phyloP scores from a whole-genome alignment of 257 asterid genomes.

The Solanum paucissectum region DNA sequence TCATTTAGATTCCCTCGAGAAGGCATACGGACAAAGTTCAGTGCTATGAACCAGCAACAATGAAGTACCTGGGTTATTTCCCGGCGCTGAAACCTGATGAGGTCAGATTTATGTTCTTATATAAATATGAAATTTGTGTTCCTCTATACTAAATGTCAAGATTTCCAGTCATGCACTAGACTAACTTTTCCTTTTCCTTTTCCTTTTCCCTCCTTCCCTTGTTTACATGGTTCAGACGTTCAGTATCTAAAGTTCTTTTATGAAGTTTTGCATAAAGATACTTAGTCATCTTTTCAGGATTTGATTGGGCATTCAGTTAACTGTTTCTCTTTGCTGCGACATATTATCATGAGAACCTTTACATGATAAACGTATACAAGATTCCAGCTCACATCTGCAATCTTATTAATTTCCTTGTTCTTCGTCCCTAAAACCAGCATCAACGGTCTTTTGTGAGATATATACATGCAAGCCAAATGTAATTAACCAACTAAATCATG shows the following conservation, averaged over 20 bases:
- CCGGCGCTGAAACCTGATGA: constrained; percentile 88
- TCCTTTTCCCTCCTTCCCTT: not conserved
- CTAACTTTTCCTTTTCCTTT: not conserved
- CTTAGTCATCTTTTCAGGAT: not conserved
- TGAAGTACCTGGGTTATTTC: constrained; percentile 83
- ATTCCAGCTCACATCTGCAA: not conserved
- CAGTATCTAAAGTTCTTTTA: not conserved
- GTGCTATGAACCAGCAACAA: constrained; percentile 99
- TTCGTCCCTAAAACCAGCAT: not conserved
- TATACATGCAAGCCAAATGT: not conserved
- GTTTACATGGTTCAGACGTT: not conserved
- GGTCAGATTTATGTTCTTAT: constrained; percentile 31
- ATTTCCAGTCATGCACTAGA: not conserved
- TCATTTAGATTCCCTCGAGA: constrained; percentile 81
- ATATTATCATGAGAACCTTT: not conserved
- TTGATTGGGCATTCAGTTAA: not conserved
- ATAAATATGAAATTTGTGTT: not conserved
- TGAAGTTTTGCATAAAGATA: not conserved
- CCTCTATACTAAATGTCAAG: not conserved
- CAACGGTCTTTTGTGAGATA: not conserved
- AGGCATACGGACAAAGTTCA: constrained; percentile 91
- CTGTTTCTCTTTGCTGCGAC: not conserved
- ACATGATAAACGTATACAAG: not conserved
- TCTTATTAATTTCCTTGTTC: not conserved
- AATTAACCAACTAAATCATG: constrained; percentile 12